A percentile compares a stretch with the other conserved stretches of the same genome.
Evolutionary conservation across 805 yeast species (phyloP).

Genomic region (Wickerhamomyces strasburgensis): DNA sequence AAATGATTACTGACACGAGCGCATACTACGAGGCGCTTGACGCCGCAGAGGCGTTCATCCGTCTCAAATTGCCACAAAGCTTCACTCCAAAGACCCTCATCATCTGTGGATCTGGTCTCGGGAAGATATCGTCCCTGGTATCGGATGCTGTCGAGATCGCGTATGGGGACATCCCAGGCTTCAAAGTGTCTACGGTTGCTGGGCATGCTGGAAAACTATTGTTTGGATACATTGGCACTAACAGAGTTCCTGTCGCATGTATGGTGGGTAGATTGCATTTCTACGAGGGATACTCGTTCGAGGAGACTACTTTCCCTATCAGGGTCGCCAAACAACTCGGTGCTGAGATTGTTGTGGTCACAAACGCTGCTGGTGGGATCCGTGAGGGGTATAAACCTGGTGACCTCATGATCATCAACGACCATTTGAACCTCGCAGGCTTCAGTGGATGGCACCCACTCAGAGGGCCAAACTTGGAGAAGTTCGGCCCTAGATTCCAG

Average conservation of each 20-base stretch:
- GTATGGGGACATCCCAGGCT: slow-evolving; percentile 74
- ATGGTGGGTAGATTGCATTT: slow-evolving; percentile 93
- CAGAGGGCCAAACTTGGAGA: slow-evolving; percentile 77
- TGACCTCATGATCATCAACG: slow-evolving; percentile 85
- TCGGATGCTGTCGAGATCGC: slow-evolving; percentile 44
- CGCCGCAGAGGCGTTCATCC: slow-evolving; percentile 16
- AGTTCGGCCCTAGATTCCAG: slow-evolving; percentile 80
- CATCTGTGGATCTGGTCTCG: slow-evolving; percentile 93
- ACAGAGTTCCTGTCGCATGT: slow-evolving; percentile 74
- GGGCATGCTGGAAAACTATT: slow-evolving; percentile 86
- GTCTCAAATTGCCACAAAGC: slow-evolving; percentile 2
- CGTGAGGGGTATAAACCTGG: slow-evolving; percentile 68
- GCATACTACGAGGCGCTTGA: slow-evolving; percentile 14
- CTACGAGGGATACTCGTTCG: slow-evolving; percentile 86
- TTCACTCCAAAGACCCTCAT: slow-evolving; percentile 62
- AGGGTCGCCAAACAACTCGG: slow-evolving; percentile 67
- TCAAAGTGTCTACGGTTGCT: slow-evolving; percentile 73
- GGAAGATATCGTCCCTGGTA: slow-evolving; percentile 62
- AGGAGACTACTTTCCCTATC: slow-evolving; percentile 79
- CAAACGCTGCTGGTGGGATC: slow-evolving; percentile 96
- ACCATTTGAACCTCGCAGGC: slow-evolving; percentile 90
- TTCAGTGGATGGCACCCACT: slow-evolving; percentile 83
- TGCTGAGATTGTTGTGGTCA: slow-evolving; percentile 60
- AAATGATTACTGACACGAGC: slow-evolving; percentile 7
- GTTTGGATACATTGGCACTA: slow-evolving; percentile 68